Percentiles rank a stretch among this genome's conserved stretches.
Evolutionary conservation across 2,329 filamentous ascomycete species (phyloP).

Genomic region (Aureobasidium sp.): DNA sequence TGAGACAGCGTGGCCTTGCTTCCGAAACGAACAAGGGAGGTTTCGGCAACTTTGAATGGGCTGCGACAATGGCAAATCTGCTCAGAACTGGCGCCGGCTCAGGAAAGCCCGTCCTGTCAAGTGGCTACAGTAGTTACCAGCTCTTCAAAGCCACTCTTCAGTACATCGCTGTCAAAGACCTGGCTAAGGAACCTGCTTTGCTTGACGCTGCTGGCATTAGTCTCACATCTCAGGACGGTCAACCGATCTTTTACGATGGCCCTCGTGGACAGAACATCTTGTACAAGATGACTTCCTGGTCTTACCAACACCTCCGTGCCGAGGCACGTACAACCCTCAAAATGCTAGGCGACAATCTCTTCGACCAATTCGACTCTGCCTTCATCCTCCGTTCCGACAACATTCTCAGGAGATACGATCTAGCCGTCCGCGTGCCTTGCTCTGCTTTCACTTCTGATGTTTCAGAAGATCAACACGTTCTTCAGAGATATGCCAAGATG

Average conservation of each 20-base stretch:
- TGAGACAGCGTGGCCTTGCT: slow-evolving; percentile 76
- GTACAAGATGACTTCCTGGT: slow-evolving; percentile 86
- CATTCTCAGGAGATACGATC: slow-evolving; percentile 49
- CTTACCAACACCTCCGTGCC: slow-evolving; percentile 63
- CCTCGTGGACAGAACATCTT: slow-evolving; percentile 69
- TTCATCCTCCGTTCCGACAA: slow-evolving; percentile 62
- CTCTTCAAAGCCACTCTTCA: slow-evolving; percentile 93
- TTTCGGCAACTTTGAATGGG: slow-evolving; percentile 91
- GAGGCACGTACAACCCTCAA: slow-evolving; percentile 69
- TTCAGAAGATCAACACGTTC: slow-evolving; percentile 24
- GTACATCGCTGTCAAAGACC: slow-evolving; percentile 67
- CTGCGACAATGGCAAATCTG: slow-evolving; percentile 69
- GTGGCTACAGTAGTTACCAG: slow-evolving; percentile 81
- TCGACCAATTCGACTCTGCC: slow-evolving; percentile 74
- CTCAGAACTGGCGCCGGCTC: slow-evolving; percentile 69
- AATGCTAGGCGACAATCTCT: slow-evolving; percentile 64
- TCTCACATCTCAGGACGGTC: slow-evolving; percentile 27
- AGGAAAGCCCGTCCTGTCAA: slow-evolving; percentile 64
- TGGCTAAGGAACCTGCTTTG: slow-evolving; percentile 55
- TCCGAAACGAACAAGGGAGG: slow-evolving; percentile 66
- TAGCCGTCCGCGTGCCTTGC: slow-evolving; percentile 38
- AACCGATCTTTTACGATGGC: slow-evolving; percentile 73
- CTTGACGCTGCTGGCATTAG: slow-evolving; percentile 30
- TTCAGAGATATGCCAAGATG: slow-evolving; percentile 47
- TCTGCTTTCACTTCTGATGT: slow-evolving; percentile 24